phyloP scores from a whole-genome alignment of 2,329 filamentous ascomycete genomes.

The Exophiala sp. region DNA sequence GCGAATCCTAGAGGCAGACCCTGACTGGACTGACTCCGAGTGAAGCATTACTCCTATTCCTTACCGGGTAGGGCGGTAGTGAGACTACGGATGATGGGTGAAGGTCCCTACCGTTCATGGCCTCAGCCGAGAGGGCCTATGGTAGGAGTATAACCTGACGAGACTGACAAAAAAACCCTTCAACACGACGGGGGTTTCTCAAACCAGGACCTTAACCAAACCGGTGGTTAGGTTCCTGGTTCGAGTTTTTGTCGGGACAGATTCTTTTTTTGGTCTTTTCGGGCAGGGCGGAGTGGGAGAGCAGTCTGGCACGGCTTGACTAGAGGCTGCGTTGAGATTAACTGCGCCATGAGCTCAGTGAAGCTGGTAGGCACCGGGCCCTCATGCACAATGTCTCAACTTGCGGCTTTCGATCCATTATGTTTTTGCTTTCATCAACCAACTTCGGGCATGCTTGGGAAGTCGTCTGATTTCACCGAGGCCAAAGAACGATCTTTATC shows the following conservation, averaged over 20 bases:
- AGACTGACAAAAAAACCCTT: neutral
- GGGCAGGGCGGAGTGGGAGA: no score
- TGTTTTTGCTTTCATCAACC: no score
- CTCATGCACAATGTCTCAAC: no score
- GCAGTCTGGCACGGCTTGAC: no score
- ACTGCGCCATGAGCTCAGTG: no score
- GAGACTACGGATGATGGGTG: neutral
- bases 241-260: conserved; percentile 2
- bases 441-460: no score
- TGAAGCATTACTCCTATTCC: neutral
- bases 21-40: conserved; percentile 1
- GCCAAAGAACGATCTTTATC: no score
- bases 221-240: neutral
- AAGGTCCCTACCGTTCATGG: neutral
- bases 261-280: neutral
- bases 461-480: no score
- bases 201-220: neutral
- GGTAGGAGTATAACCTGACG: neutral
- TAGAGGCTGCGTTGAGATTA: no score
- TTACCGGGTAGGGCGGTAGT: neutral
- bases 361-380: no score
- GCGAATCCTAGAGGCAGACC: conserved; percentile 1
- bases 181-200: conserved; percentile 1
- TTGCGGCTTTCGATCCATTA: no score
- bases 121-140: neutral